phyloP scores from a whole-genome alignment of 176 grass and related monocot genomes.

The Aegilops bicornis region DNA sequence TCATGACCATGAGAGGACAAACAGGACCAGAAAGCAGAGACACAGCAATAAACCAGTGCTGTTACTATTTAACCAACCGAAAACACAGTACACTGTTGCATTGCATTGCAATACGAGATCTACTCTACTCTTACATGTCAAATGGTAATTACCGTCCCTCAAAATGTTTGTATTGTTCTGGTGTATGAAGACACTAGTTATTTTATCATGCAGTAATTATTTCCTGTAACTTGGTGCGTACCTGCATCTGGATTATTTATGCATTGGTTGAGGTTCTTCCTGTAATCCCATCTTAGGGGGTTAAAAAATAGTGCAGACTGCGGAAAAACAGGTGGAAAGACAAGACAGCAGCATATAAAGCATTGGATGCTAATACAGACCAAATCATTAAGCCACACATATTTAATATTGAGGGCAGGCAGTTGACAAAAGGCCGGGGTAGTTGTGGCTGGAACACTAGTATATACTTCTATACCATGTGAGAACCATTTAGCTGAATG shows the following conservation, averaged over 20 bases:
- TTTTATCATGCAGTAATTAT: neutral
- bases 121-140: slow-evolving; percentile 17
- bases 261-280: neutral
- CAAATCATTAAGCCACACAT: neutral
- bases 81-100: neutral
- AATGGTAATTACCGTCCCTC: neutral
- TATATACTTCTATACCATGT: slow-evolving; percentile 20
- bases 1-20: neutral
- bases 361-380: slow-evolving; percentile 16
- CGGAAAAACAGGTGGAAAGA: neutral
- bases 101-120: neutral
- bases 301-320: neutral
- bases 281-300: neutral
- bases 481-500: neutral
- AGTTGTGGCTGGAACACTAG: neutral
- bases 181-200: neutral
- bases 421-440: slow-evolving; percentile 13
- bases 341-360: neutral
- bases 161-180: neutral
- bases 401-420: slow-evolving; percentile 12
- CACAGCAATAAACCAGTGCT: neutral
- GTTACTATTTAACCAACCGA: neutral
- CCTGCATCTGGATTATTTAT: slow-evolving; percentile 10
- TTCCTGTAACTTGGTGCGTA: neutral
- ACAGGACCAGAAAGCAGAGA: slow-evolving; percentile 1